Base-by-base conservation (phyloP, 139 green algal species). In the Volvox africanus region DNA sequence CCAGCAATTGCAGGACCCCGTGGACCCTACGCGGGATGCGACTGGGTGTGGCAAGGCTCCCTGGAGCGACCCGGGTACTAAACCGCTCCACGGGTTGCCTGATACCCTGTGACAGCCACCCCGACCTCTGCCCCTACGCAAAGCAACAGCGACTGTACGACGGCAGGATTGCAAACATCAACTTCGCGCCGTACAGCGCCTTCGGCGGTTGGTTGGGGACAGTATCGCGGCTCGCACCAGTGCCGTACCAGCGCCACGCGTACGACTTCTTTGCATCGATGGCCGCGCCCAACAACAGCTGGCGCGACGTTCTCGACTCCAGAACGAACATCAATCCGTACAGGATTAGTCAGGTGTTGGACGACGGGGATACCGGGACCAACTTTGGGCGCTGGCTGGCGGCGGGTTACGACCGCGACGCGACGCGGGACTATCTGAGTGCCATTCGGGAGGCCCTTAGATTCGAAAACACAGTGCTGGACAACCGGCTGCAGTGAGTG, bases 131-230 rank as follows among this genome's bases (percentile, higher is more conserved):
- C 68, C 83, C 77, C 1, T 61, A 62, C 77, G 77, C 77, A 20
- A 22, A 36, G 19, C 12, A 19, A 2, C 30, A 22, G 0, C 12
- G 1, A 3, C 83, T 89, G 13, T 67, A 36, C 83, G 80, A 80
- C 83, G 83, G 83, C 83, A 80, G 26, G 3, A 26, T 17, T 2
- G 83, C 67, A 28, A 20, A 44, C 30, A 79, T 91, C 35, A 91
- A 91, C 87, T 87, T 50, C 36, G 87, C 87, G 35, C 87, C 87
- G 24, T 91, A 69, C 77, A 78, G 61, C 61, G 87, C 87, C 9
- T 91, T 91, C 36, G 87, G 87, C 61, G 87, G 87, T 37, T 91
- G 87, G 87, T 24, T 37, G 2, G 87, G 50, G 5, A 37, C 86
- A 14, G 50, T 90, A 0, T 75, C 69, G 1, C 21, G 22, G 0